Conservation (phyloP, 2,329 filamentous ascomycete genomes). For the Bipolaris victoriae region DNA sequence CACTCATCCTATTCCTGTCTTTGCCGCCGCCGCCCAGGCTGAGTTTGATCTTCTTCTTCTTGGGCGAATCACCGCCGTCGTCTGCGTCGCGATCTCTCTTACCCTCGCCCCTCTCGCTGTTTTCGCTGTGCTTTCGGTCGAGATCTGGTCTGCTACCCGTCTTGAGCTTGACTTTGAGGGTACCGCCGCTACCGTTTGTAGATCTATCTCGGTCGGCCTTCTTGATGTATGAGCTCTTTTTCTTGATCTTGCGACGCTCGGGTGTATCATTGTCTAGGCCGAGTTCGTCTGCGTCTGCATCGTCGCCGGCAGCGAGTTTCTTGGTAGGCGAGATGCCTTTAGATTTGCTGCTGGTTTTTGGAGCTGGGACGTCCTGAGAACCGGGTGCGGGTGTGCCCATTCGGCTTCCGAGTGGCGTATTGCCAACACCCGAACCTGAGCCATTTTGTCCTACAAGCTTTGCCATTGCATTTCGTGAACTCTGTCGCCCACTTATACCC, state of each 20-base stretch:
- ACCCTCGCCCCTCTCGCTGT: slow-evolving; percentile 39
- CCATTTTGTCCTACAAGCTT: slow-evolving; percentile 50
- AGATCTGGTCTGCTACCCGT: slow-evolving; percentile 34
- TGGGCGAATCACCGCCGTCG: slow-evolving; percentile 39
- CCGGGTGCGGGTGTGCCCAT: slow-evolving; percentile 51
- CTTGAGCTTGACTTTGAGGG: slow-evolving; percentile 46
- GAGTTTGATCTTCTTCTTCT: slow-evolving; percentile 50
- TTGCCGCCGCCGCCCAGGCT: slow-evolving; percentile 29
- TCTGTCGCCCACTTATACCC: slow-evolving; percentile 61
- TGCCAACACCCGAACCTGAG: slow-evolving; percentile 49
- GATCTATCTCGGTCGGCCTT: slow-evolving; percentile 47
- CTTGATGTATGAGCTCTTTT: slow-evolving; percentile 53
- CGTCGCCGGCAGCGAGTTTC: slow-evolving; percentile 29
- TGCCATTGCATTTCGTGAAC: slow-evolving; percentile 57
- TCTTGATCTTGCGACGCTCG: slow-evolving; percentile 56
- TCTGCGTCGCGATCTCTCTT: slow-evolving; percentile 45
- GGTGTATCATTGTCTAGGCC: slow-evolving; percentile 53
- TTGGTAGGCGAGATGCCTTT: slow-evolving; percentile 35
- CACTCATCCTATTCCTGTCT: slow-evolving; percentile 20
- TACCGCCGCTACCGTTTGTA: slow-evolving; percentile 16
- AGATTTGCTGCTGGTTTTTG: slow-evolving; percentile 38
- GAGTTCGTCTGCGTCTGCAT: slow-evolving; percentile 39
- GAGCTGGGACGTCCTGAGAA: slow-evolving; percentile 28
- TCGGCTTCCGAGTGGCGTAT: slow-evolving; percentile 52
- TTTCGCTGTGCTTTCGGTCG: slow-evolving; percentile 39